Conservation (phyloP, 352 stramenopile species). For the Pythium rishiriense region DNA sequence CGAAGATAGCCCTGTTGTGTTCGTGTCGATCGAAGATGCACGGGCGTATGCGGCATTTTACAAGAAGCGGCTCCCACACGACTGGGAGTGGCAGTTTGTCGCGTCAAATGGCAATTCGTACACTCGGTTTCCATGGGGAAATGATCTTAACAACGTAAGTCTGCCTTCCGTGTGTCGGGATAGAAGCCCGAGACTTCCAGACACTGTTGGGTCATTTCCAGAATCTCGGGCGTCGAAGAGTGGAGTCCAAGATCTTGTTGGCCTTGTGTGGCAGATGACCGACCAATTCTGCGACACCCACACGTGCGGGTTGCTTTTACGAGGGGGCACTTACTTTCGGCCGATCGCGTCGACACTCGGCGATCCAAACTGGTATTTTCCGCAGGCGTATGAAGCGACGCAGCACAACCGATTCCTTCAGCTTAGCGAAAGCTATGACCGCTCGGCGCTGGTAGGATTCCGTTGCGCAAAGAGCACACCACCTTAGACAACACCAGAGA, state of each 20-base stretch:
- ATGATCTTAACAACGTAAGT: conserved; percentile 26
- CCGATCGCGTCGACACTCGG: conserved; percentile 63
- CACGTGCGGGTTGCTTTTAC: conserved; percentile 77
- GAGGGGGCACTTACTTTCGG: conserved; percentile 73
- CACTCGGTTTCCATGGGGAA: conserved; percentile 59
- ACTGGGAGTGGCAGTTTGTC: conserved; percentile 89
- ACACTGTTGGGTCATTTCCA: conserved; percentile 52
- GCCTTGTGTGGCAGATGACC: conserved; percentile 88
- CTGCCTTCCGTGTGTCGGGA: conserved; percentile 37
- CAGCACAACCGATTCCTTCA: conserved; percentile 82
- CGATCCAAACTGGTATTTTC: conserved; percentile 89
- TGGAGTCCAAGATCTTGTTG: conserved; percentile 74
- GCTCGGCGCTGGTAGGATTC: conserved; percentile 73
- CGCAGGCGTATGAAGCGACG: conserved; percentile 51
- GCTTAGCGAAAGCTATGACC: conserved; percentile 72
- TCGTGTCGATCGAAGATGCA: conserved; percentile 75
- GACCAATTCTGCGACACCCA: conserved; percentile 80
- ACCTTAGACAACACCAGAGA: conserved; percentile 27
- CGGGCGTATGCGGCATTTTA: conserved; percentile 68
- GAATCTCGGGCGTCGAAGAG: conserved; percentile 45
- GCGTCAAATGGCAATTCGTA: conserved; percentile 69
- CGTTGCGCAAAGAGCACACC: conserved; percentile 51
- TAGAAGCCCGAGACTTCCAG: conserved; percentile 42
- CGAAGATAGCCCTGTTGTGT: conserved; percentile 68
- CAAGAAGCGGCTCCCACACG: conserved; percentile 71